phyloP scores from a whole-genome alignment of 108 stramenopile genomes.

The Discostella pseudostelligera region DNA sequence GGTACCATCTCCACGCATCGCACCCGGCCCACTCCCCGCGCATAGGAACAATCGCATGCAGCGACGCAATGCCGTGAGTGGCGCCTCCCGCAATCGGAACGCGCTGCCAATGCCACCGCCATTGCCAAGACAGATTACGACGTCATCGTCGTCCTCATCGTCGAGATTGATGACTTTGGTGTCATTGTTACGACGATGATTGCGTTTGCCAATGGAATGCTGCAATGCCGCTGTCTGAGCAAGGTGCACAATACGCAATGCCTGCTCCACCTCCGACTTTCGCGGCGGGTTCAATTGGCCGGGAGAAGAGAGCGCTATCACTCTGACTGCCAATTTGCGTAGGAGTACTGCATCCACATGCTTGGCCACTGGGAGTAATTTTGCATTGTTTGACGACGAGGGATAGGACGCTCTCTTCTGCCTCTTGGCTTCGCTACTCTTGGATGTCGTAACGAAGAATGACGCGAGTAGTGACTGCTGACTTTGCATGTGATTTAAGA shows the following conservation, averaged over 20 bases:
- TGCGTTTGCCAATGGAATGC: neutral
- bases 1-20: conserved; percentile 76
- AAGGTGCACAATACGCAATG: conserved; percentile 12
- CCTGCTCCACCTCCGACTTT: conserved; percentile 23
- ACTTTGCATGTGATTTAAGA: conserved; percentile 78
- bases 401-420: neutral
- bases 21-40: conserved; percentile 73
- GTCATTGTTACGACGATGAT: neutral
- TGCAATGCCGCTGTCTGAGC: conserved; percentile 13
- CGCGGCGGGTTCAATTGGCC: conserved; percentile 2
- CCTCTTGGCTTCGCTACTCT: conserved; percentile 1
- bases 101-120: conserved; percentile 11
- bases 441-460: conserved; percentile 6
- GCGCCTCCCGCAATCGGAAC: conserved; percentile 65
- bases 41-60: conserved; percentile 64
- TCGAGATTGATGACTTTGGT: neutral
- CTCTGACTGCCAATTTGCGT: conserved; percentile 52
- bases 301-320: conserved; percentile 11
- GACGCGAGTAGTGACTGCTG: conserved; percentile 61
- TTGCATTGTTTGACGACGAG: neutral
- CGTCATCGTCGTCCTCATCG: neutral
- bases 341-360: conserved; percentile 60
- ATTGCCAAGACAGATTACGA: neutral
- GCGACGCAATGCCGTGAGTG: conserved; percentile 53
- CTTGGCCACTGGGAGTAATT: conserved; percentile 60